Conservation (phyloP, 768 basidiomycete genomes). For the Tricholoma hemisulphureum region DNA sequence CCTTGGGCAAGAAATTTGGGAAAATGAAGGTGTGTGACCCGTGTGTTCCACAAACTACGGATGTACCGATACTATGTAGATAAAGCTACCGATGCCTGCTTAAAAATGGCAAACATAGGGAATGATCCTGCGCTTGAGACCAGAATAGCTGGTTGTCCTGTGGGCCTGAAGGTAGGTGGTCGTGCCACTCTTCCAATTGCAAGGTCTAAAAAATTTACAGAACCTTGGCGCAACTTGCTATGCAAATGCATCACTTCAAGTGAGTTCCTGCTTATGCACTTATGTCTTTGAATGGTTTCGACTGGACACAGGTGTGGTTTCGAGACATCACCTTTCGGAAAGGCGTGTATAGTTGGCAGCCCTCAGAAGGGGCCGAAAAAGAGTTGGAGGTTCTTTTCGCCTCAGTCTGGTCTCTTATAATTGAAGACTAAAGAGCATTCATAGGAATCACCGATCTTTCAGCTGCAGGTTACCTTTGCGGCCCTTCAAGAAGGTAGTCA, state of each 20-base stretch:
- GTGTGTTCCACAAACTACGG: slow-evolving; percentile 8
- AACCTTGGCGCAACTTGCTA: slow-evolving; percentile 98
- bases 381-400: slow-evolving; percentile 33
- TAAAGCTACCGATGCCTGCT: slow-evolving; percentile 47
- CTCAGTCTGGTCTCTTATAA: neutral
- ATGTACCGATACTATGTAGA: slow-evolving; percentile 34
- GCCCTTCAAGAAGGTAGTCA: slow-evolving; percentile 75
- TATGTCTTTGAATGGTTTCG: slow-evolving; percentile 1
- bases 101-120: slow-evolving; percentile 52
- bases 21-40: slow-evolving; percentile 54
- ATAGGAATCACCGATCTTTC: slow-evolving; percentile 77
- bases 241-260: slow-evolving; percentile 93
- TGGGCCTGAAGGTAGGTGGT: slow-evolving; percentile 68
- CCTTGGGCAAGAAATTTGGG: slow-evolving; percentile 82
- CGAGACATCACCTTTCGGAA: slow-evolving; percentile 78
- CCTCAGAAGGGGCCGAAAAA: slow-evolving; percentile 47
- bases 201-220: slow-evolving; percentile 37
- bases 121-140: slow-evolving; percentile 50
- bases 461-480: slow-evolving; percentile 78
- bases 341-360: slow-evolving; percentile 78
- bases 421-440: slow-evolving; percentile 1
- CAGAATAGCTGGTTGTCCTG: slow-evolving; percentile 57
- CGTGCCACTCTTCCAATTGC: neutral
- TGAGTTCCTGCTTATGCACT: slow-evolving; percentile 24
- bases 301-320: slow-evolving; percentile 75